Evolutionary conservation across 306 rosid genomes (phyloP).

Genomic region (Luffa acutangula): DNA sequence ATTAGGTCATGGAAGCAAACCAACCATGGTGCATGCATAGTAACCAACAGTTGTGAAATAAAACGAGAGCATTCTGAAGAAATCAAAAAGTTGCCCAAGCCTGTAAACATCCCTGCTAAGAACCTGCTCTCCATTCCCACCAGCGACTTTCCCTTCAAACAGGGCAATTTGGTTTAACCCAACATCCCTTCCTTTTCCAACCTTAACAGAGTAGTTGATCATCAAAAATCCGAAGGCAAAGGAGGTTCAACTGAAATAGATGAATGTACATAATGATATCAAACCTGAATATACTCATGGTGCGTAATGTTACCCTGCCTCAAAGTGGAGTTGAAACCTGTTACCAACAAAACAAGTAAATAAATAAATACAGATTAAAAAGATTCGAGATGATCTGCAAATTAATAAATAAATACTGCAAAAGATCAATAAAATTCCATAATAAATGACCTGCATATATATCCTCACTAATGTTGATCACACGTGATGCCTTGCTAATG

Average conservation of each 20-base stretch:
- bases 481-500: conserved; percentile 92
- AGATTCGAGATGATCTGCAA: not conserved
- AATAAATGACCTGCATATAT: conserved; percentile 57
- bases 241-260: conserved; percentile 11
- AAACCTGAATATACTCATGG: conserved; percentile 94
- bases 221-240: conserved; percentile 17
- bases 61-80: conserved; percentile 95
- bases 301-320: conserved; percentile 93
- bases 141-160: conserved; percentile 98
- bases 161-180: conserved; percentile 98
- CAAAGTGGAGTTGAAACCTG: conserved; percentile 97
- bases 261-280: conserved; percentile 12
- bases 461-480: conserved; percentile 95
- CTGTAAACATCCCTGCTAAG: conserved; percentile 94
- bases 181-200: conserved; percentile 99
- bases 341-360: conserved; percentile 1
- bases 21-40: conserved; percentile 93
- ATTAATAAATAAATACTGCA: not conserved
- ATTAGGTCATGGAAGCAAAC: not conserved
- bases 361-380: not conserved
- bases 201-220: conserved; percentile 37
- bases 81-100: conserved; percentile 87
- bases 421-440: not conserved
- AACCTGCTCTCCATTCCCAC: conserved; percentile 98
- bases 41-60: conserved; percentile 90